phyloP scores from a whole-genome alignment of 2,329 filamentous ascomycete species.

The Thelonectria blattea region DNA sequence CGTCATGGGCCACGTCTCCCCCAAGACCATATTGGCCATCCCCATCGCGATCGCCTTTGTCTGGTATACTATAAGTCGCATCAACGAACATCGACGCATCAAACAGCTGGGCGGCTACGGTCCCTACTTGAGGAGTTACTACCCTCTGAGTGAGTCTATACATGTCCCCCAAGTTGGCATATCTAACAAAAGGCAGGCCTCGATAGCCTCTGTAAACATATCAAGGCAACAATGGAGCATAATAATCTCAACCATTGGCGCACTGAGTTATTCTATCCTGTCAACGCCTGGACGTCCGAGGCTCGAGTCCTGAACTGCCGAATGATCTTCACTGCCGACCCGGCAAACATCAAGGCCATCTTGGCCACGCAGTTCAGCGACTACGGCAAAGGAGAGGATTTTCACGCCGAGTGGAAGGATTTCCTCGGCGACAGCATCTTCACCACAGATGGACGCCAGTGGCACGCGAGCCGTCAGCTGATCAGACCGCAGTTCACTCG shows the following conservation, averaged over 20 bases:
- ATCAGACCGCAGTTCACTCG: slow-evolving; percentile 87
- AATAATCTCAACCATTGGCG: slow-evolving; percentile 68
- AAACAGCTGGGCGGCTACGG: slow-evolving; percentile 53
- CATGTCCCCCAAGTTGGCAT: background rate
- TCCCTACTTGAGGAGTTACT: slow-evolving; percentile 41
- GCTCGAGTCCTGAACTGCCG: slow-evolving; percentile 59
- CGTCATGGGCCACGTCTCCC: slow-evolving; percentile 52
- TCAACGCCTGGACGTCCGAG: slow-evolving; percentile 65
- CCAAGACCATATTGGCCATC: slow-evolving; percentile 47
- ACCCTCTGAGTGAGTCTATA: slow-evolving; percentile 53
- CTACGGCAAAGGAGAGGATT: slow-evolving; percentile 80
- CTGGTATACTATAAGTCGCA: slow-evolving; percentile 44
- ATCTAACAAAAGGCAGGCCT: slow-evolving; percentile 51
- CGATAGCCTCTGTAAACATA: slow-evolving; percentile 66
- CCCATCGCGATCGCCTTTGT: slow-evolving; percentile 46
- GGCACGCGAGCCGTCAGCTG: slow-evolving; percentile 82
- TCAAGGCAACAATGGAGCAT: slow-evolving; percentile 59
- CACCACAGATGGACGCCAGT: slow-evolving; percentile 77
- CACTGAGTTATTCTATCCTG: slow-evolving; percentile 51
- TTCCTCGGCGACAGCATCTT: slow-evolving; percentile 80
- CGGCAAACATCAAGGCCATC: slow-evolving; percentile 90
- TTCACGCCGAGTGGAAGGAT: slow-evolving; percentile 76
- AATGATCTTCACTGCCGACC: slow-evolving; percentile 78
- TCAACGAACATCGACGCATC: slow-evolving; percentile 53
- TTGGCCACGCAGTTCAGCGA: slow-evolving; percentile 85